Base-by-base conservation (phyloP, 495 filamentous ascomycete genomes). In the Tuber microsphaerosporum region DNA sequence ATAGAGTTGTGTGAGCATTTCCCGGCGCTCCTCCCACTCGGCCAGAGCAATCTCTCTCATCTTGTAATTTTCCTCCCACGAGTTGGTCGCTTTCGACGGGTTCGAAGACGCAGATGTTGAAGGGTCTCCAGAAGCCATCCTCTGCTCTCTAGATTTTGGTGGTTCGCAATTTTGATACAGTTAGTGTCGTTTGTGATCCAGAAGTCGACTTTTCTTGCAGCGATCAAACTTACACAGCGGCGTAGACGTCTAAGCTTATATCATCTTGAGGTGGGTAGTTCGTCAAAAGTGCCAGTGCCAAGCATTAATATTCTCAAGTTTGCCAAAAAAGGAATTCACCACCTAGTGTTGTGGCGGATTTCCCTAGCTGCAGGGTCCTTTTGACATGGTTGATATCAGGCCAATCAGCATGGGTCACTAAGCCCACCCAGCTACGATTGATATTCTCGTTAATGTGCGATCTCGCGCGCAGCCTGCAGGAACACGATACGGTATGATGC, bases 1-100 rank as follows among this genome's bases (percentile, higher is more conserved):
- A 61, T 77, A 77, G n/a, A 77, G 70, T 42, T 56, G 41, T 65
- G 37, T 69, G 56, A 77, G 70, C 26, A 43, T 26, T 20, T 17
- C 31, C 26, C 73, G 73, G 20, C 75, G 69, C 31, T 34, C 34
- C 31, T 77, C 76, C 75, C 76, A 77, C 34, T 77, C 69, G 8
- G 20, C 69, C 1, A 8, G 16, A 44, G 73, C 75, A 68, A 75
- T 68, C 39, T 69, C 45, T 14, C 51, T 45, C 37, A 45, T 31
- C 45, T 61, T 77, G 31, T 76, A 72, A 37, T 72, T 68, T 6
- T 68, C 71, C 19, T 71, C 75, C 75, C 75, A 76, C 6, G 14
- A 34, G 26, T 70, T 39, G 34, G 42, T 68, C 69, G 37, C 68
- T 68, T 73, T 31, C 48, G 56, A 31, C 56, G 56, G 56, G 12